phyloP scores from a whole-genome alignment of 163 green algal species.

The Chlamydomonas reinhardtii region DNA sequence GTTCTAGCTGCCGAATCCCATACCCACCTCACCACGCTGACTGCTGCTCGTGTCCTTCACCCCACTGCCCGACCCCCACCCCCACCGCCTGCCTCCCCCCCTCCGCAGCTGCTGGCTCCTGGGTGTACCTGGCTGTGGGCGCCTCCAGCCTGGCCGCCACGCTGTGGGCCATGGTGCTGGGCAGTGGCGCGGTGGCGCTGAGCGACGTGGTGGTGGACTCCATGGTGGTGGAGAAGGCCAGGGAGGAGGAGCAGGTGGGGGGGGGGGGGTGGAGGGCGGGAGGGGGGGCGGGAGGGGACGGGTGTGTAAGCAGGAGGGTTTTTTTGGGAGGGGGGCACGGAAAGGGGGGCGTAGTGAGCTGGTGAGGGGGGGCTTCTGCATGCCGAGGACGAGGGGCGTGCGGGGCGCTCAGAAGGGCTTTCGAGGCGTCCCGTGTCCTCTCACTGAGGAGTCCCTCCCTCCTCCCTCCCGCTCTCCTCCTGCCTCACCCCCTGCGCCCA shows the following conservation, averaged over 20 bases:
- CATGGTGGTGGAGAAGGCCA: constrained; percentile 42
- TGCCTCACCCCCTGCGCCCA: not conserved
- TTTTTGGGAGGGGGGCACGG: not conserved
- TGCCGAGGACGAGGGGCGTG: too few relatives aligned
- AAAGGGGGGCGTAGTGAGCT: too few relatives aligned
- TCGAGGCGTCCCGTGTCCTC: too few relatives aligned
- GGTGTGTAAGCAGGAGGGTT: not conserved
- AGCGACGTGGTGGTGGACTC: constrained; percentile 51
- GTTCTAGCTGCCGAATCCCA: too few relatives aligned
- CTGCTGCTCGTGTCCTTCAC: not conserved
- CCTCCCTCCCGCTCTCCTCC: too few relatives aligned
- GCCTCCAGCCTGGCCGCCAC: constrained; percentile 2
- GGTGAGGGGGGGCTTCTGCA: too few relatives aligned
- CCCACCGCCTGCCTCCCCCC: not conserved
- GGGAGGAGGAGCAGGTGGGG: constrained; percentile 12
- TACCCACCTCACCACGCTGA: too few relatives aligned
- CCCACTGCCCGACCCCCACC: not conserved
- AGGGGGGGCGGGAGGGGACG: too few relatives aligned
- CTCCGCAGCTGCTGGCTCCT: constrained; percentile 24
- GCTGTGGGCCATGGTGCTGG: constrained; percentile 18
- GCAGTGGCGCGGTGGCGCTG: constrained; percentile 6
- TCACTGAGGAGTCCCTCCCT: too few relatives aligned
- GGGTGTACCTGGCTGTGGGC: constrained; percentile 9
- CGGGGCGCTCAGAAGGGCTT: too few relatives aligned
- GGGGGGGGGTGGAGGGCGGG: not conserved